Evolutionary conservation across 805 yeast genomes (phyloP).

Genomic region (Starmerella khaoyaiensis): DNA sequence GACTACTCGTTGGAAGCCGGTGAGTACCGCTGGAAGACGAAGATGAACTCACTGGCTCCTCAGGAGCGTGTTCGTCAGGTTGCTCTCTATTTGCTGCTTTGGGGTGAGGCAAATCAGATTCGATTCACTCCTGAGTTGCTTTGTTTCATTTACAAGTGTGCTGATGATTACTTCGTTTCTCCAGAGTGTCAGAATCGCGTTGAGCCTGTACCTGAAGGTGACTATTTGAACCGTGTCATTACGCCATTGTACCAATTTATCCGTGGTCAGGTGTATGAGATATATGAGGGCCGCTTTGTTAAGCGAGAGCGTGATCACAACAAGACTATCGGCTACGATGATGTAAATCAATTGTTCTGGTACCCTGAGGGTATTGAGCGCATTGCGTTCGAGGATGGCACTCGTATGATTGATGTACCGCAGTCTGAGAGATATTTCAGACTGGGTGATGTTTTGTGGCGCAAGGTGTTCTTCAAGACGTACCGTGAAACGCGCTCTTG

Average conservation of each 20-base stretch:
- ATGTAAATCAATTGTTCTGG: constrained; percentile 97
- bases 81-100: constrained; percentile 47
- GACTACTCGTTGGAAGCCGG: constrained; percentile 60
- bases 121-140: constrained; percentile 84
- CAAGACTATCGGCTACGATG: constrained; percentile 70
- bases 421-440: constrained; percentile 77
- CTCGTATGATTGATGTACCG: constrained; percentile 81
- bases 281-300: constrained; percentile 41
- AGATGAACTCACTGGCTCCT: constrained; percentile 43
- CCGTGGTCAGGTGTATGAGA: constrained; percentile 53
- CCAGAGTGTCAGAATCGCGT: constrained; percentile 75
- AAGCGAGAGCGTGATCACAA: constrained; percentile 60
- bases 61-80: constrained; percentile 51
- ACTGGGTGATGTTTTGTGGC: constrained; percentile 89
- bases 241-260: constrained; percentile 72
- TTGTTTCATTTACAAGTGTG: constrained; percentile 91
- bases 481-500: constrained; percentile 93
- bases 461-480: constrained; percentile 84
- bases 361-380: constrained; percentile 97
- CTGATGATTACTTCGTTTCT: constrained; percentile 75
- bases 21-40: constrained; percentile 64
- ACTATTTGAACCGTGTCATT: constrained; percentile 78
- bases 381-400: constrained; percentile 81
- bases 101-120: constrained; percentile 78
- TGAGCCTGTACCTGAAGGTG: constrained; percentile 41